Evolutionary conservation across 345 rosid genomes (phyloP).

Genomic region (Pistacia integerrima): DNA sequence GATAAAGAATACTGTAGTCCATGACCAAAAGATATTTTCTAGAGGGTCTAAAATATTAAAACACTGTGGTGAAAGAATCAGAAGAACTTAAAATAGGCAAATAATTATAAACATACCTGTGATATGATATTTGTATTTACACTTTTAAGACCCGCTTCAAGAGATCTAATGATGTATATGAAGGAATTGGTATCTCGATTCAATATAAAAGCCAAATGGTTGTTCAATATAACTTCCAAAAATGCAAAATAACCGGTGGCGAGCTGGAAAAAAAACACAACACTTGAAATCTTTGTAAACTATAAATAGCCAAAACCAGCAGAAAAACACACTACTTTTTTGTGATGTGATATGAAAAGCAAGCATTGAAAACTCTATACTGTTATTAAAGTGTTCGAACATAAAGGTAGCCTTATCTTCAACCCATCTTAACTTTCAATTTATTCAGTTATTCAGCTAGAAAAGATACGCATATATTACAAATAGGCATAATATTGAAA

Average conservation of each 20-base stretch:
- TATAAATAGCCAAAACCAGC: not conserved
- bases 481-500: not conserved
- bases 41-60: not conserved
- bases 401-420: not conserved
- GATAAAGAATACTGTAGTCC: not conserved
- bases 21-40: not conserved
- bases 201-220: not conserved
- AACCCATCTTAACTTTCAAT: not conserved
- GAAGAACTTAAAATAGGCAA: not conserved
- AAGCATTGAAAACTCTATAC: not conserved
- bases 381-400: not conserved
- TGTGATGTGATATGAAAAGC: not conserved
- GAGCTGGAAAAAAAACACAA: not conserved
- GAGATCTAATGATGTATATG: not conserved
- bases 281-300: not conserved
- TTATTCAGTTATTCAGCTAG: not conserved
- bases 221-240: not conserved
- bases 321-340: not conserved
- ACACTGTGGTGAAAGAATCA: not conserved
- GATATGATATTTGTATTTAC: conserved; percentile 4
- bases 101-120: not conserved
- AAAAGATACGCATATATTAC: not conserved
- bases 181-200: conserved; percentile 7
- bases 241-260: not conserved
- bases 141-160: conserved; percentile 11